Base-by-base conservation (phyloP, 2,329 filamentous ascomycete species). In the Didymella segeticola region DNA sequence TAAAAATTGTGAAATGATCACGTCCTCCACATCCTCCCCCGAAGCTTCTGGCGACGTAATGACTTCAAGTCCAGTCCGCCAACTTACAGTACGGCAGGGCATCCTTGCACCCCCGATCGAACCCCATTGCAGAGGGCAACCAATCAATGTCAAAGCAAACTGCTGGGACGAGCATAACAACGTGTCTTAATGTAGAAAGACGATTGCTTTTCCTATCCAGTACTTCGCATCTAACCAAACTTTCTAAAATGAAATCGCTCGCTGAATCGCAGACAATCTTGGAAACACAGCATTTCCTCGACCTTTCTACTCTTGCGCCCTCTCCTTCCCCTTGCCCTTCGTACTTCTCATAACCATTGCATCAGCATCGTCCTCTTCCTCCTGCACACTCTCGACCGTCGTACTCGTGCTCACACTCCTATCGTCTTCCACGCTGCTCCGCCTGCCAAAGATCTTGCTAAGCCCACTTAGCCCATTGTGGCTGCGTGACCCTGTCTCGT, bases 211-310 rank as follows among this genome's bases (percentile, higher is more conserved):
- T 36, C 33, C 33, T 36, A 22, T 36, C 33, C 33, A 36, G 33
- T 39, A 39, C 12, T 39, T 12, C 36, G 15, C 36, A 33, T 47
- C 36, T 41, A 33, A 30, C 15, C 43, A 10, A 41, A 17, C 20
- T 19, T 29, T 15, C 3, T 2, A 19, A 14, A 12, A 8, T 43
- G 47, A 39, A 43, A 51, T 51, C 47, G 47, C 47, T 51, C 46
- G 79, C 99, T 69, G 86, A 93, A 76, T 33, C 34, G 48, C 48
- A 41, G 8, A 17, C 22, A 39, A 25, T n/a, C n/a, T n/a, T n/a
- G 31, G n/a, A 38, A 33, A 15, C 42, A 34, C 17, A 26, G 17
- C 10, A 5, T 23, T n/a, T 12, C 29, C 3, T 17, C 25, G 20
- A 7, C 23, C 20, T 17, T 27, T 2, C 25, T 48, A 48, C 33